Base-by-base conservation (phyloP, 805 yeast genomes). In the Starmera pachycereana region DNA sequence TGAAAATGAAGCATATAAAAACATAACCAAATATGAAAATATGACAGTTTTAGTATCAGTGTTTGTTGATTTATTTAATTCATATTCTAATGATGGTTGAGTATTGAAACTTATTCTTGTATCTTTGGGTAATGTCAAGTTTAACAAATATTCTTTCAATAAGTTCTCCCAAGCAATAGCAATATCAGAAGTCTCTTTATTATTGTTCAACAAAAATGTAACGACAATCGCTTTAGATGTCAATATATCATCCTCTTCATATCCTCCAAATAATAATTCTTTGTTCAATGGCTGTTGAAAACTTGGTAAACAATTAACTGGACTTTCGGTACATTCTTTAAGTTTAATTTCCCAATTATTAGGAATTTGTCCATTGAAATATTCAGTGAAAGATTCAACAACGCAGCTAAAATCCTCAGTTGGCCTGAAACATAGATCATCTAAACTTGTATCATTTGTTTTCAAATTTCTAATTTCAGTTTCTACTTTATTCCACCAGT, bases 401-500 rank as follows among this genome's bases (percentile, higher is more conserved):
- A 81, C 86, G 63, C 98, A 90, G 0, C 74, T 54, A 4, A 72
- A 66, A 10, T 78, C 90, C 3, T 76, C 87, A 11, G 80, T 65
- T 0, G 97, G 97, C 46, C 81, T 83, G 58, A 86, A 78, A 54
- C 98, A 90, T 37, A 89, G 58, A 45, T 83, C 86, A 16, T 76
- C 72, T 36, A 81, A 73, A 0, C 63, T 47, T 35, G 49, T 44
- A 27, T 53, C 54, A 12, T 60, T 63, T 12, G 44, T 46, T 8
- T 69, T 56, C 55, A 52, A 39, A 8, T 50, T 47, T 7, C 61
- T 54, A 2, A 81, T 70, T 33, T 79, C 73, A 4, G 53, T 42
- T 57, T 90, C 97, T 22, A 77, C 78, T n/a, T 71, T 75, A 51
- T 81, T 80, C 95, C 96, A 88, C 97, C 97, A 90, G 45, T 76